Conservation (phyloP, 306 rosid genomes). For the Cucurbita pepo region DNA sequence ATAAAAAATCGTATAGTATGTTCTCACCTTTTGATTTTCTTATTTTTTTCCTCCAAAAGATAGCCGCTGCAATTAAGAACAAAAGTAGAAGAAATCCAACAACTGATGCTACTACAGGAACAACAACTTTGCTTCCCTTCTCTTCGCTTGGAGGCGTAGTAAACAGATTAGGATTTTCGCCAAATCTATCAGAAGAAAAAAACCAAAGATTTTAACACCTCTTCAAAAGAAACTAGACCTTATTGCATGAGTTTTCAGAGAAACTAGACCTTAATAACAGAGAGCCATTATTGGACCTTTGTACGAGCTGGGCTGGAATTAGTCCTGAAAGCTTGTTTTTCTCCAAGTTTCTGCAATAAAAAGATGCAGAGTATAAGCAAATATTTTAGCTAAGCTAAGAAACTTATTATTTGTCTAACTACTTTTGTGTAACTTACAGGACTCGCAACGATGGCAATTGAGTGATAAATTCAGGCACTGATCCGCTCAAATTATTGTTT, state of each 20-base stretch:
- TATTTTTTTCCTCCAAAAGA: slow-evolving; percentile 10
- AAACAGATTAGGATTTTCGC: slow-evolving; percentile 17
- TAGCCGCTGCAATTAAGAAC: slow-evolving; percentile 1
- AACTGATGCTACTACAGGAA: slow-evolving; percentile 26
- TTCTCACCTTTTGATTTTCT: not conserved
- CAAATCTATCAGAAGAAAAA: slow-evolving; percentile 8
- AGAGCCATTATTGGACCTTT: slow-evolving; percentile 16
- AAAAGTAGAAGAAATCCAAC: slow-evolving; percentile 18
- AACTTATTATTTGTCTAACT: not conserved
- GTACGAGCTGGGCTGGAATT: slow-evolving; percentile 16
- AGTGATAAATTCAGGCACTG: slow-evolving; percentile 27
- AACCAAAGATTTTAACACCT: not conserved
- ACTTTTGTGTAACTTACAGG: slow-evolving; percentile 18
- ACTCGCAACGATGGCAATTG: slow-evolving; percentile 15
- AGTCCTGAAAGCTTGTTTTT: slow-evolving; percentile 24
- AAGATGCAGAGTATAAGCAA: not conserved
- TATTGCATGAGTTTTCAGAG: not conserved
- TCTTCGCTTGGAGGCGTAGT: not conserved
- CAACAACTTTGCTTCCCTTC: slow-evolving; percentile 8
- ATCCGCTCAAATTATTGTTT: slow-evolving; percentile 22
- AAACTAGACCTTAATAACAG: slow-evolving; percentile 19
- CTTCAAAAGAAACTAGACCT: not conserved
- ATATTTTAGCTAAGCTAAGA: not conserved
- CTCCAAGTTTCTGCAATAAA: slow-evolving; percentile 14
- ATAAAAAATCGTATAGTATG: not conserved